Evolutionary conservation across 805 yeast species (phyloP).

Genomic region (Monosporozyma yasuniensis): DNA sequence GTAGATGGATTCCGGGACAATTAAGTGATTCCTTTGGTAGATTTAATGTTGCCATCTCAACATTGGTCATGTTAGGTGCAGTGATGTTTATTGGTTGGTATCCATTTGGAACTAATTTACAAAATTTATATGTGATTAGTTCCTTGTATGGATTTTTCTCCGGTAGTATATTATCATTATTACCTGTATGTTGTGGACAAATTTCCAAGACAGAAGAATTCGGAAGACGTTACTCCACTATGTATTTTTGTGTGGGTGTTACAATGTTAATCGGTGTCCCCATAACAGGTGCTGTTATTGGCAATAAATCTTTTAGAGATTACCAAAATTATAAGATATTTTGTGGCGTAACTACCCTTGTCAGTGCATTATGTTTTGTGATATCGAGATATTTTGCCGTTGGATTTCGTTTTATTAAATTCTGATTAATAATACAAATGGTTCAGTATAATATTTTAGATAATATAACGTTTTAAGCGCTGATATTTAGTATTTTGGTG

Average conservation of each 20-base stretch:
- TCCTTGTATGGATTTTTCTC: conserved; percentile 44
- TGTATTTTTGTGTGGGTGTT: conserved; percentile 50
- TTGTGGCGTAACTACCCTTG: conserved; percentile 31
- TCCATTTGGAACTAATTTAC: conserved; percentile 30
- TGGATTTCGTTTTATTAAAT: conserved; percentile 33
- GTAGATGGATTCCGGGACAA: conserved; percentile 38
- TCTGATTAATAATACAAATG: conserved; percentile 7
- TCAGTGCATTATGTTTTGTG: conserved; percentile 34
- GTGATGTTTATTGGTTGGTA: conserved; percentile 32
- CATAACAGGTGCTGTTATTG: conserved; percentile 42
- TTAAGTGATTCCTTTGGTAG: conserved; percentile 41
- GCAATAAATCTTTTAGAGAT: conserved; percentile 26
- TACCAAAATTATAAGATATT: conserved; percentile 35
- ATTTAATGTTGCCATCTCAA: conserved; percentile 41
- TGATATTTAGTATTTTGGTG: too few relatives aligned
- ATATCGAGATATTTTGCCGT: conserved; percentile 38
- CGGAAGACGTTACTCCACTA: conserved; percentile 49
- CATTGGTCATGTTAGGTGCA: conserved; percentile 25
- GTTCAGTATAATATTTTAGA: too few relatives aligned
- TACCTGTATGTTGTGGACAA: conserved; percentile 52
- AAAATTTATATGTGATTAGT: conserved; percentile 36
- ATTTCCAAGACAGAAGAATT: conserved; percentile 44
- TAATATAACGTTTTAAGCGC: too few relatives aligned
- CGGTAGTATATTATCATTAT: conserved; percentile 44
- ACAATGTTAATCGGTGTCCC: conserved; percentile 42